Evolutionary conservation across 1,284 basidiomycete species (phyloP), one percentile per base, ranked within the genome.

Genomic region (Pseudozyma thailandica): DNA sequence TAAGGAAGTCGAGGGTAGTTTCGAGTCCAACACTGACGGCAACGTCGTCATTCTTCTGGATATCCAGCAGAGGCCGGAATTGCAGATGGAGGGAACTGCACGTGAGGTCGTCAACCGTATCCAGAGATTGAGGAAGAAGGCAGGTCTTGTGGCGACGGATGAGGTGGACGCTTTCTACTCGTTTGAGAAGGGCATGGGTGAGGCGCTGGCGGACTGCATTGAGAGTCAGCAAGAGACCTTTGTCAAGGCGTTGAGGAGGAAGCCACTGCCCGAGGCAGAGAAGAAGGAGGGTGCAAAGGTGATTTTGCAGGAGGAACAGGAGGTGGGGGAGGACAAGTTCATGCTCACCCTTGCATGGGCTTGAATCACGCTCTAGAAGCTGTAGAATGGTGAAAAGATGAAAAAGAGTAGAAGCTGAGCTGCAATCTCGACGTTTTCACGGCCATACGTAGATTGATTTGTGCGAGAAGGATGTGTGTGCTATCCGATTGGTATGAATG

Each of bases 101-200:
- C 88, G 96, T 48, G 93, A 96, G 83, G 84, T 98, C 69, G 91
- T 92, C 74, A 96, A 96, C 80, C 91, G 95, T 51, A 91, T 98
- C 47, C 96, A 99, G 86, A 93, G 94, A 82, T 86, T 98, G 73
- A 88, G 96, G 73, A 99, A 99, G 86, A 93, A 94, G 84, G 94
- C 93, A 1, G 93, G 94, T 2, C 86, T 98, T 72, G 92, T 94
- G 83, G 90, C 94, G 25, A 94, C 93, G 12, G 96, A 99, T 83
- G 93, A 96, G 81, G 90, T 98, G 41, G 88, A 93, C 57, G 89
- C 97, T 39, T 95, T 90, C 85, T 95, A 95, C 86, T 85, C 85
- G 61, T 92, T 96, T 82, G 90, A 91, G 78, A 86, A 88, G 15
- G 90, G 89, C 18, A 81, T 87, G 26, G 89, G 90, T 28, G 51